Evolutionary conservation across 2,329 filamentous ascomycete genomes (phyloP).

Genomic region (Trichoderma asperellum): DNA sequence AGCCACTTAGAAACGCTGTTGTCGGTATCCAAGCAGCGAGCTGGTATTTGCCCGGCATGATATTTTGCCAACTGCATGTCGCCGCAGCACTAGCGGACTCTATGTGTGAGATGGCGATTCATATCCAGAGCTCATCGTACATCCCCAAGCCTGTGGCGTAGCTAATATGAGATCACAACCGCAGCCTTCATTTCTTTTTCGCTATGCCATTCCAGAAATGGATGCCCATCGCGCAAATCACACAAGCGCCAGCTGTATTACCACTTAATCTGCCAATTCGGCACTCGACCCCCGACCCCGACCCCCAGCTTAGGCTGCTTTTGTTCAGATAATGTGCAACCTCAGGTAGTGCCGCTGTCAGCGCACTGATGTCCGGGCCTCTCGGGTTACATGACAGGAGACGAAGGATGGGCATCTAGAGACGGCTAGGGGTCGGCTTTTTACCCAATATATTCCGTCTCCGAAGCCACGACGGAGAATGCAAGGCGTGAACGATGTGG

Average conservation of each 20-base stretch:
- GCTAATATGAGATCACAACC: conserved; percentile 1
- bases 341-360: conserved; percentile 6
- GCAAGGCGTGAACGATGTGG: background rate
- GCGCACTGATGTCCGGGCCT: background rate
- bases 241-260: background rate
- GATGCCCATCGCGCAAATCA: background rate
- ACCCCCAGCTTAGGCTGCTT: background rate
- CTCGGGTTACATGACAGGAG: conserved; percentile 1
- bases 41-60: background rate
- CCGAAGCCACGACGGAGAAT: background rate
- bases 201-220: background rate
- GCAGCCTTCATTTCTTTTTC: background rate
- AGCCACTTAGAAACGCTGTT: background rate
- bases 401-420: background rate
- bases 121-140: background rate
- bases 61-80: background rate
- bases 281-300: background rate
- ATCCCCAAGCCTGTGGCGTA: conserved; percentile 1
- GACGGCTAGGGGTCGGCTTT: background rate
- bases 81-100: background rate
- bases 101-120: conserved; percentile 19
- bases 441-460: background rate
- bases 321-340: conserved; percentile 2
- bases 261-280: conserved; percentile 1
- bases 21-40: background rate